phyloP scores from a whole-genome alignment of 495 filamentous ascomycete species.

The Glarea lozoyensis region DNA sequence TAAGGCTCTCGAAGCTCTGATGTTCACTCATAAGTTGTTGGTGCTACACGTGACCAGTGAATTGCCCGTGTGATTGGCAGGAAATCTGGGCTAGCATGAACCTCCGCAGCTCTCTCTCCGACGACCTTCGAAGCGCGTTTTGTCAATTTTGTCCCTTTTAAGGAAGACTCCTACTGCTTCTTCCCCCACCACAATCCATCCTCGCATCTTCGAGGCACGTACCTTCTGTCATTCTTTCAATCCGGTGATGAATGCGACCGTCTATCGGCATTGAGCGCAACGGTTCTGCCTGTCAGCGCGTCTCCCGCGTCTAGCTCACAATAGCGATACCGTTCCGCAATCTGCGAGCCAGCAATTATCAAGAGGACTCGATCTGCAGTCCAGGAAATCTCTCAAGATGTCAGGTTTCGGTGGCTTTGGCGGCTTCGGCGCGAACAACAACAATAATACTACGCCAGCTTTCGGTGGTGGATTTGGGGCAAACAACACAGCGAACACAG shows the following conservation, averaged over 20 bases:
- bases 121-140: too few species aligned
- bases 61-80: neutral
- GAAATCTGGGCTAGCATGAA: too few species aligned
- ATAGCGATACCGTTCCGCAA: slow-evolving; percentile 2
- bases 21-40: too few species aligned
- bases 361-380: neutral
- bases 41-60: neutral
- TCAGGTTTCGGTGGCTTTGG: slow-evolving; percentile 40
- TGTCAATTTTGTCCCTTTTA: too few species aligned
- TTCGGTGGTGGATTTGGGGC: slow-evolving; percentile 35
- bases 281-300: slow-evolving; percentile 13
- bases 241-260: slow-evolving; percentile 16
- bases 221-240: slow-evolving; percentile 16
- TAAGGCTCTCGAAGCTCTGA: neutral
- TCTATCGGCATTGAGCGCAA: slow-evolving; percentile 15
- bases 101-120: too few species aligned
- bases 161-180: slow-evolving; percentile 1
- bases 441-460: slow-evolving; percentile 40
- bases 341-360: slow-evolving; percentile 2
- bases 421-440: slow-evolving; percentile 47
- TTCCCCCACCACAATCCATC: slow-evolving; percentile 1
- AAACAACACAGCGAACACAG: slow-evolving; percentile 34
- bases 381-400: slow-evolving; percentile 17
- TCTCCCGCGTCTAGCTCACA: slow-evolving; percentile 13
- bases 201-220: slow-evolving; percentile 10